phyloP scores from a whole-genome alignment of 108 stramenopile genomes.

The Aurantiochytrium sp. region DNA sequence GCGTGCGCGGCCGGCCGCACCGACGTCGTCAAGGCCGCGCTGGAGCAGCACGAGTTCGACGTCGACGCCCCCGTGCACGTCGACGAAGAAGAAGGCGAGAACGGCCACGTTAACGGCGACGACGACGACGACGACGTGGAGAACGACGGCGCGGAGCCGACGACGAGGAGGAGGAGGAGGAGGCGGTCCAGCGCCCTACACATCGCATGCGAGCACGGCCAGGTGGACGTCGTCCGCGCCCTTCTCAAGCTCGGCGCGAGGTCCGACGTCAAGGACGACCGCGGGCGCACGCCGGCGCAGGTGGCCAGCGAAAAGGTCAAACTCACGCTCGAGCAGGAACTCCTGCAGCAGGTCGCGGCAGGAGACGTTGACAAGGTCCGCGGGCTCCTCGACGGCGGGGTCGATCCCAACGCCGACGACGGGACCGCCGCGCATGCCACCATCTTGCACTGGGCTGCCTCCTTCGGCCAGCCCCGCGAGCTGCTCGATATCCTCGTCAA shows the following conservation, averaged over 20 bases:
- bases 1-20: not conserved
- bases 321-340: not conserved
- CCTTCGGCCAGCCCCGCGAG: not conserved
- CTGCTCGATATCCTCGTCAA: not conserved
- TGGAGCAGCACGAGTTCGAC: not conserved
- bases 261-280: not conserved
- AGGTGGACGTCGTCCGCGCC: not conserved
- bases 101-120: not conserved
- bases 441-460: slow-evolving; percentile 21
- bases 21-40: not conserved
- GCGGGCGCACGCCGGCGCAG: not conserved
- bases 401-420: not conserved
- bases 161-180: not conserved
- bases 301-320: not conserved
- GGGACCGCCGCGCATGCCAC: not conserved
- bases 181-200: not conserved
- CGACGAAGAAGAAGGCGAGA: not conserved
- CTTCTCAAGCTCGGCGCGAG: not conserved
- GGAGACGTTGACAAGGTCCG: not conserved
- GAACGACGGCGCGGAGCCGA: not conserved
- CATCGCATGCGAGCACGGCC: not conserved
- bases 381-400: not conserved
- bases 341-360: not conserved
- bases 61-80: not conserved
- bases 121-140: not conserved